A percentile compares a stretch with the other conserved stretches of the same genome.
Conservation (phyloP, 2,329 filamentous ascomycete species). For the Microdochium paspali region DNA sequence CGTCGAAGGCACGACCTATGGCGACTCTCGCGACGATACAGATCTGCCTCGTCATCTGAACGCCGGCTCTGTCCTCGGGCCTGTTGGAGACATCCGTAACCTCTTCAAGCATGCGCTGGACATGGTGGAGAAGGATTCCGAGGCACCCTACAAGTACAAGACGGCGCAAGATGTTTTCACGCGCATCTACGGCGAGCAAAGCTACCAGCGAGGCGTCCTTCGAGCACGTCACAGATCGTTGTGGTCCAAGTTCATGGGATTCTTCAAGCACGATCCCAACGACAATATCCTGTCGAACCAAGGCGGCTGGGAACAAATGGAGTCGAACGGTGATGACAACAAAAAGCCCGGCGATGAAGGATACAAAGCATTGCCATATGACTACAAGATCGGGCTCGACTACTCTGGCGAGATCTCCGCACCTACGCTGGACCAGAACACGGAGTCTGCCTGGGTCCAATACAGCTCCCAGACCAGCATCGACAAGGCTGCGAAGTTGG, state of each 20-base stretch:
- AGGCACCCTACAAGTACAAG: background rate
- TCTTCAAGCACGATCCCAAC: background rate
- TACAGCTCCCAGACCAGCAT: background rate
- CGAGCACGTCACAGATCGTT: constrained; percentile 7
- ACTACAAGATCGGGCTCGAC: constrained; percentile 3
- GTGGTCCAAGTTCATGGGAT: background rate
- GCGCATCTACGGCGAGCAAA: constrained; percentile 18
- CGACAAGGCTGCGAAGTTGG: background rate
- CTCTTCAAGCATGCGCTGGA: constrained; percentile 4
- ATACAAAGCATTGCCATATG: background rate
- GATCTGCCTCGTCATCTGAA: constrained; percentile 7
- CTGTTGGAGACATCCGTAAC: constrained; percentile 3
- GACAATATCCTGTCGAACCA: background rate
- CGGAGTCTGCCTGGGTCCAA: constrained; percentile 1
- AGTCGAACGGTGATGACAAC: background rate
- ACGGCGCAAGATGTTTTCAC: constrained; percentile 14
- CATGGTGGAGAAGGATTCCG: background rate
- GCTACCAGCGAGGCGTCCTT: constrained; percentile 15
- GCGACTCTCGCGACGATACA: constrained; percentile 2
- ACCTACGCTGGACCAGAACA: background rate
- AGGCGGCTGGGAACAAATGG: background rate
- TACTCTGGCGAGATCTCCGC: constrained; percentile 2
- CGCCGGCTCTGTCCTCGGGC: constrained; percentile 7
- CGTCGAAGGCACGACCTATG: constrained; percentile 3
- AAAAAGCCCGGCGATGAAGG: background rate